Evolutionary conservation across 495 filamentous ascomycete species (phyloP).

Genomic region (Neurospora tetrasperma): DNA sequence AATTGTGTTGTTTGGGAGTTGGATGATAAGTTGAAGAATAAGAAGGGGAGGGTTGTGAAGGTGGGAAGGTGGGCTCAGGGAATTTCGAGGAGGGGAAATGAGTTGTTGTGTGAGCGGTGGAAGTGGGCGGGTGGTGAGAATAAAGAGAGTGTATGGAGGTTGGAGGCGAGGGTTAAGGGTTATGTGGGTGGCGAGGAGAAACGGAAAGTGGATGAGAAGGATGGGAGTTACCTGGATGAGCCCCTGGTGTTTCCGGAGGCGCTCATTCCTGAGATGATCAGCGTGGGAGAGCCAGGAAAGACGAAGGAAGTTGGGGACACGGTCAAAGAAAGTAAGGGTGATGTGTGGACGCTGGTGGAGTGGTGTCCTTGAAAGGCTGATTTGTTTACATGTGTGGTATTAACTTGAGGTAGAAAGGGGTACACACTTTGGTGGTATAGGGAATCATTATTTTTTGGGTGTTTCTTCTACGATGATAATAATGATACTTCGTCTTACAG

Average conservation of each 20-base stretch:
- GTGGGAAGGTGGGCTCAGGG: constrained; percentile 36
- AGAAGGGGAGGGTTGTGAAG: constrained; percentile 22
- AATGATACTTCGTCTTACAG: not conserved
- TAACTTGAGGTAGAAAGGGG: not conserved
- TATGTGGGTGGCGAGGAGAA: constrained; percentile 7
- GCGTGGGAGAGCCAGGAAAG: not conserved
- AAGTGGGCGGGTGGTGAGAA: constrained; percentile 11
- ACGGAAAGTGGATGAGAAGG: not conserved
- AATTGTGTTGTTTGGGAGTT: constrained; percentile 35
- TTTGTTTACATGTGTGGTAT: not conserved
- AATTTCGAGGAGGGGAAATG: constrained; percentile 9
- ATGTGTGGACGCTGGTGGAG: not conserved
- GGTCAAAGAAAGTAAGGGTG: not conserved
- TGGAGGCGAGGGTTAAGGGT: constrained; percentile 10
- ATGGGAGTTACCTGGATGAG: not conserved
- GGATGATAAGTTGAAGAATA: constrained; percentile 13
- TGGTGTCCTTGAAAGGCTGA: not conserved
- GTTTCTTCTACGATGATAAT: not conserved
- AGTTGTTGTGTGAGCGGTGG: constrained; percentile 1
- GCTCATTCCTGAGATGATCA: not conserved
- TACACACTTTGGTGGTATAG: not conserved
- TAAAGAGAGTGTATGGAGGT: constrained; percentile 7
- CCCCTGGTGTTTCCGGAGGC: not conserved
- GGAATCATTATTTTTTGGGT: not conserved
- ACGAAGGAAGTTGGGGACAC: not conserved